Conservation (phyloP, 2,329 filamentous ascomycete species). For the Aspergillus udagawae region DNA sequence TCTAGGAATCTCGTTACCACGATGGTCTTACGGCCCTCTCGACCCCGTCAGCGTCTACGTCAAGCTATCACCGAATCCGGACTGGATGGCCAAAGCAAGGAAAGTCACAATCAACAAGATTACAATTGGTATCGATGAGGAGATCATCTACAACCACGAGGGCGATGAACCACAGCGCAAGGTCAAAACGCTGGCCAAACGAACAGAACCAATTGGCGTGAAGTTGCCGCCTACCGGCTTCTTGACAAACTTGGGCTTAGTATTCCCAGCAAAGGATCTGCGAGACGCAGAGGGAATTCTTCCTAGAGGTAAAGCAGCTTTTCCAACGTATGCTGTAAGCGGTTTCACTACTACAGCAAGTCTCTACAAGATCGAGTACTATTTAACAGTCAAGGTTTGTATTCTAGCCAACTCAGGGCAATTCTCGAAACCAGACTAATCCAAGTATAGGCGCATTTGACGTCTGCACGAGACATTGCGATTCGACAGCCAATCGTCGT, state of each 20-base stretch:
- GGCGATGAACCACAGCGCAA: conserved; percentile 92
- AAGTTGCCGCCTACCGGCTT: conserved; percentile 89
- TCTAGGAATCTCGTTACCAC: conserved; percentile 82
- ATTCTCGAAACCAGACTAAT: conserved; percentile 10
- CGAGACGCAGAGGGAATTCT: conserved; percentile 84
- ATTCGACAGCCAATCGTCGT: conserved; percentile 92
- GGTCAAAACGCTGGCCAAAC: conserved; percentile 79
- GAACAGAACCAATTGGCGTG: conserved; percentile 73
- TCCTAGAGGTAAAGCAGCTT: conserved; percentile 76
- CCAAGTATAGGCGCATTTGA: conserved; percentile 70
- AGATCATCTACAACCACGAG: conserved; percentile 98
- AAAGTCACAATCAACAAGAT: conserved; percentile 93
- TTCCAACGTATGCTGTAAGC: conserved; percentile 81
- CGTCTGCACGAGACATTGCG: conserved; percentile 79
- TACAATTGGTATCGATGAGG: conserved; percentile 89
- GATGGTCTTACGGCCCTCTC: conserved; percentile 93
- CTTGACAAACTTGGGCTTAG: conserved; percentile 83
- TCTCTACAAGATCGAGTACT: conserved; percentile 98
- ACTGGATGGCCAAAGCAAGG: conserved; percentile 86
- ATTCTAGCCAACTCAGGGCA: not conserved
- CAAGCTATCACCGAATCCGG: conserved; percentile 84
- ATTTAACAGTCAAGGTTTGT: conserved; percentile 80
- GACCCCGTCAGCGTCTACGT: conserved; percentile 97
- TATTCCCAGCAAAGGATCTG: conserved; percentile 86
- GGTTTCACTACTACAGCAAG: conserved; percentile 93